Conservation (phyloP, 306 rosid species). For the Pachyrhizus erosus region DNA sequence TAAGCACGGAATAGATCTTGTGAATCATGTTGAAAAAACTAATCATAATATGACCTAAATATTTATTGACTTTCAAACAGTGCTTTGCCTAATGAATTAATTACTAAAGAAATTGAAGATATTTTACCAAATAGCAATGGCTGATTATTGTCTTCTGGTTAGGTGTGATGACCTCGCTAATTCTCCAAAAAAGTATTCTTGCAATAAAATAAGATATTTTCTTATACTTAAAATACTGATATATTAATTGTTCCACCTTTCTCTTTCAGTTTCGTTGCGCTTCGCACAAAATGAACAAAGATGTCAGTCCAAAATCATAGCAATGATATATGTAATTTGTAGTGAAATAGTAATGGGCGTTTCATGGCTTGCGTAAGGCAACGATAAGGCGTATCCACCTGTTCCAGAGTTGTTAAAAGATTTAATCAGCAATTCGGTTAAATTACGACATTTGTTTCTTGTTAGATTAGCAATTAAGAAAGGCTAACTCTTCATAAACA, state of each 20-base stretch:
- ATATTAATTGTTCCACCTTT: neutral
- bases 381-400: neutral
- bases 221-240: neutral
- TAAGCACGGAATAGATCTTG: neutral
- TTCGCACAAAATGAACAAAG: neutral
- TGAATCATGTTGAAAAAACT: neutral
- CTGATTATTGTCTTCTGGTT: neutral
- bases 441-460: neutral
- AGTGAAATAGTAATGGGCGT: neutral
- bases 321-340: neutral
- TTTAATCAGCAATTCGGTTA: neutral
- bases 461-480: neutral
- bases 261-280: neutral
- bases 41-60: neutral
- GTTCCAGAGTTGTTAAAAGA: neutral
- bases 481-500: neutral
- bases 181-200: conserved; percentile 7
- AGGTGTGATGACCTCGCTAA: conserved; percentile 2
- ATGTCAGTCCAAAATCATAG: conserved; percentile 7
- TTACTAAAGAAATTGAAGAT: neutral
- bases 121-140: neutral
- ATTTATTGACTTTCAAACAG: neutral
- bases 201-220: neutral
- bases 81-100: neutral
- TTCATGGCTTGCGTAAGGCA: conserved; percentile 6